Percentiles rank a stretch among this genome's conserved stretches.
Evolutionary conservation across 1,139 yeast genomes (phyloP).

Genomic region (Nakaseomyces nivariensis): DNA sequence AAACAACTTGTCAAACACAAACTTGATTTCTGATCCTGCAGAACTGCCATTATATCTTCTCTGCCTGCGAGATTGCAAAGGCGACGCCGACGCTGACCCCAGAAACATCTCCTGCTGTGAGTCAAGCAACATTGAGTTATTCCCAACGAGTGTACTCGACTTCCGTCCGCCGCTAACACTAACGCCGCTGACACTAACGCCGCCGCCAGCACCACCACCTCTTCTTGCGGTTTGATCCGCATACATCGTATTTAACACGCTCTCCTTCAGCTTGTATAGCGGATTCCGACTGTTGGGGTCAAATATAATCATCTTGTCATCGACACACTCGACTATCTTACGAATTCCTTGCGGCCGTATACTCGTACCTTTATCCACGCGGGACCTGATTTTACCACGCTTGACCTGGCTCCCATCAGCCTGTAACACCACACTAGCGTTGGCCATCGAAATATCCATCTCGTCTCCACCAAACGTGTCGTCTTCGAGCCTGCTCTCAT

Average conservation of each 20-base stretch:
- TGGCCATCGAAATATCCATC: constrained; percentile 1
- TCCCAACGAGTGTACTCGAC: neutral
- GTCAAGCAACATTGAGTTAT: neutral
- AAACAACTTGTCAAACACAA: constrained; percentile 73
- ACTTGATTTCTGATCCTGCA: constrained; percentile 47
- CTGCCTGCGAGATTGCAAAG: constrained; percentile 10
- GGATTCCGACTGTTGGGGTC: constrained; percentile 79
- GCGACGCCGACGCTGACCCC: constrained; percentile 2
- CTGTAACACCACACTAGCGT: neutral
- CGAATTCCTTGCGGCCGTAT: constrained; percentile 47
- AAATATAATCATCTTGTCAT: constrained; percentile 79
- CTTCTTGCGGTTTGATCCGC: neutral
- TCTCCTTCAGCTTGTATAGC: constrained; percentile 47
- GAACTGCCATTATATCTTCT: constrained; percentile 10
- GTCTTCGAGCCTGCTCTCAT: neutral
- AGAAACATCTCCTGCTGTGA: neutral
- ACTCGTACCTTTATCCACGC: constrained; percentile 13
- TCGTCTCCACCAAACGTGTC: neutral
- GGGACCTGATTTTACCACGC: constrained; percentile 8
- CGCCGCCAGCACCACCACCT: neutral
- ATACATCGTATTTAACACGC: constrained; percentile 39
- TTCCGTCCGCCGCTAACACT: neutral
- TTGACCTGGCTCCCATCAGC: constrained; percentile 25
- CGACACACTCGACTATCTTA: constrained; percentile 71
- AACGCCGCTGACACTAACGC: too few relatives aligned